A percentile compares a stretch with the other conserved stretches of the same genome.
Conservation (phyloP, 2,329 filamentous ascomycete genomes). For the Botryotinia narcissicola region DNA sequence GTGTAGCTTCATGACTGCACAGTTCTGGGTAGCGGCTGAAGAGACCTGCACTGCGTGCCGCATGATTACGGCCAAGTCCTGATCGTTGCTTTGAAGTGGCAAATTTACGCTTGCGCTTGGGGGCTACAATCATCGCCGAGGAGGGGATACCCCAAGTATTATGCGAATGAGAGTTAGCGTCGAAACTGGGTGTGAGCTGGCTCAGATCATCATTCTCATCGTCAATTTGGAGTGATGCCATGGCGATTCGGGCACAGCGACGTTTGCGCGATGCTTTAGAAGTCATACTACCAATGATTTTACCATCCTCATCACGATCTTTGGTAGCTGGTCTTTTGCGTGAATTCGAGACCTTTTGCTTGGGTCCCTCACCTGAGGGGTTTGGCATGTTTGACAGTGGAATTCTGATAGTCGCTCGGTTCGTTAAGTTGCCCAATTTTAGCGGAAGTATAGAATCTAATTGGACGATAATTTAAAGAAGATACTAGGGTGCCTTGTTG, state of each 20-base stretch:
- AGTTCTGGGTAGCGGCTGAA: background rate
- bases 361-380: background rate
- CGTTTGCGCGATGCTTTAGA: conserved; percentile 16
- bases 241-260: conserved; percentile 5
- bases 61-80: background rate
- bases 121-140: background rate
- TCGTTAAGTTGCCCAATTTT: background rate
- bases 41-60: background rate
- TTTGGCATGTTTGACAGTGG: background rate
- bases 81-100: background rate
- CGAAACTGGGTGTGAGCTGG: conserved; percentile 7
- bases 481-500: background rate
- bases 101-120: conserved; percentile 12
- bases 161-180: conserved; percentile 12
- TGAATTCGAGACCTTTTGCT: background rate
- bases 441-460: no score
- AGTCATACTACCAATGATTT: background rate
- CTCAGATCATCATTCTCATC: conserved; percentile 21
- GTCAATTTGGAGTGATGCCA: conserved; percentile 15
- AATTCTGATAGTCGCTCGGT: background rate
- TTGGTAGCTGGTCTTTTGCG: background rate
- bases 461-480: background rate
- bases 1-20: background rate
- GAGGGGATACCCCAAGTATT: conserved; percentile 19
- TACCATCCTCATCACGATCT: conserved; percentile 1